These are phyloP conservation scores for Phytomonas francai DNA, from an alignment of 208 protist species.

Conservation along the genomic window DNA sequence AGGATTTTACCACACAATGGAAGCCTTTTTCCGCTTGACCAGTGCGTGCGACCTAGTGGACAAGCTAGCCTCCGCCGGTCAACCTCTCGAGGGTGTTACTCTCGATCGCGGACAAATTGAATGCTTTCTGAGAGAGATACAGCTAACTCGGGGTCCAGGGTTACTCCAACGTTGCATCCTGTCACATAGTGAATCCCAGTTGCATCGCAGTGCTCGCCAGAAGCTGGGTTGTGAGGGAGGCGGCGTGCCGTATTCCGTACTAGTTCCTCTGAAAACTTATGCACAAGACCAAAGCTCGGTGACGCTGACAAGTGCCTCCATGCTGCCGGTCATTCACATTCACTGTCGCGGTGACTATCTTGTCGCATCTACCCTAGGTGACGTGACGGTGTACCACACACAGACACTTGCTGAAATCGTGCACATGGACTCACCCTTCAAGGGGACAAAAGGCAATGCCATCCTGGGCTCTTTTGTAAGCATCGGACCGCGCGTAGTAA, in stretches of 20 bases:
- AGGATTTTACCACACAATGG: conserved; percentile 36
- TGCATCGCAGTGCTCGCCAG: conserved; percentile 20
- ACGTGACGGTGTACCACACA: background rate
- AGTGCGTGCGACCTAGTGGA: conserved; percentile 36
- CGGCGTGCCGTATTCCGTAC: conserved; percentile 42
- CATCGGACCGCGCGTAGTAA: background rate
- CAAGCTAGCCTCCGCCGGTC: conserved; percentile 32
- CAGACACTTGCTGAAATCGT: background rate
- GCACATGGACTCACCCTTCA: background rate
- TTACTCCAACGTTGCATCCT: conserved; percentile 67
- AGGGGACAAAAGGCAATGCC: background rate
- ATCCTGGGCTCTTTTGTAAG: background rate
- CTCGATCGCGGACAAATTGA: conserved; percentile 30
- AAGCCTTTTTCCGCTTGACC: conserved; percentile 63
- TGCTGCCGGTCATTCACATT: conserved; percentile 17
- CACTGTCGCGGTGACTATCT: conserved; percentile 53
- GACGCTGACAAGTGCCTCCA: conserved; percentile 13
- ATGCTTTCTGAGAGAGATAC: conserved; percentile 37
- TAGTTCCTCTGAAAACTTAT: conserved; percentile 52
- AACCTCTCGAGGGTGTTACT: conserved; percentile 8
- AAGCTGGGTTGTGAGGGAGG: background rate
- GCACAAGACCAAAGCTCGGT: conserved; percentile 33
- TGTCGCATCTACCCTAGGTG: conserved; percentile 4
- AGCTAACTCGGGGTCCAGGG: conserved; percentile 26
- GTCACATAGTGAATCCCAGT: conserved; percentile 33